Percentiles rank a stretch among this genome's conserved stretches.
These are phyloP conservation scores for Crithidia thermophila DNA, from an alignment of 208 protist genomes.

Conservation along the genomic window DNA sequence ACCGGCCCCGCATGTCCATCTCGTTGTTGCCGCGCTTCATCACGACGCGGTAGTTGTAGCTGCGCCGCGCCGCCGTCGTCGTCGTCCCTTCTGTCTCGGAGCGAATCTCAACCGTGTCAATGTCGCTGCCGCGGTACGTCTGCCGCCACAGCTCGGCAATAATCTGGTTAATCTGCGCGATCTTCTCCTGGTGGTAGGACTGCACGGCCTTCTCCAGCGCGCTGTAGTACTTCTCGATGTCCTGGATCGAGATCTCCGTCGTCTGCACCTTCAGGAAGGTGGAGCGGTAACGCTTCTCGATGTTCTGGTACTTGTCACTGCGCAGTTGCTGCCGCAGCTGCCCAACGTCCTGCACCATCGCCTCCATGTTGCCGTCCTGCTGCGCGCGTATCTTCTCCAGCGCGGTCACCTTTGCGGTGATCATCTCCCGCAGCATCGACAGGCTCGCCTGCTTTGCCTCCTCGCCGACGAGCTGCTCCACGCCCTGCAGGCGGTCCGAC, in stretches of 20 bases:
- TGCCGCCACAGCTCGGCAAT: constrained; percentile 97
- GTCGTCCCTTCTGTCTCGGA: constrained; percentile 88
- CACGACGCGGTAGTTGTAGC: constrained; percentile 95
- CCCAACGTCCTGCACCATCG: constrained; percentile 72
- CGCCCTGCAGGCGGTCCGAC: constrained; percentile 31
- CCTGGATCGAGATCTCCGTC: constrained; percentile 84
- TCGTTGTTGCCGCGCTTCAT: constrained; percentile 95
- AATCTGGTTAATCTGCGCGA: constrained; percentile 98
- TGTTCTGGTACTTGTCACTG: constrained; percentile 78
- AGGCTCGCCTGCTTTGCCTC: constrained; percentile 48
- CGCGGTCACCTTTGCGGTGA: constrained; percentile 63
- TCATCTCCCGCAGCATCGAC: constrained; percentile 63
- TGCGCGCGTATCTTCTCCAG: constrained; percentile 67
- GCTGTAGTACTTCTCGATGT: constrained; percentile 91
- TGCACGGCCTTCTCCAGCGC: constrained; percentile 96
- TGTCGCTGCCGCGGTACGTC: constrained; percentile 98
- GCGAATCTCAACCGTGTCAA: constrained; percentile 97
- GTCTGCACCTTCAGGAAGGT: constrained; percentile 91
- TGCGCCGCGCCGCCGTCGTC: constrained; percentile 64
- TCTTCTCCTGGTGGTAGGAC: constrained; percentile 98
- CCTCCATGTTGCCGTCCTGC: constrained; percentile 80
- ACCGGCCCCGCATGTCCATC: constrained; percentile 99
- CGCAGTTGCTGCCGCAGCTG: constrained; percentile 61
- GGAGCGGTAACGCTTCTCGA: constrained; percentile 88
- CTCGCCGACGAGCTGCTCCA: constrained; percentile 63